Evolutionary conservation across 805 yeast species (phyloP).

Genomic region (Metschnikowia shivogae): DNA sequence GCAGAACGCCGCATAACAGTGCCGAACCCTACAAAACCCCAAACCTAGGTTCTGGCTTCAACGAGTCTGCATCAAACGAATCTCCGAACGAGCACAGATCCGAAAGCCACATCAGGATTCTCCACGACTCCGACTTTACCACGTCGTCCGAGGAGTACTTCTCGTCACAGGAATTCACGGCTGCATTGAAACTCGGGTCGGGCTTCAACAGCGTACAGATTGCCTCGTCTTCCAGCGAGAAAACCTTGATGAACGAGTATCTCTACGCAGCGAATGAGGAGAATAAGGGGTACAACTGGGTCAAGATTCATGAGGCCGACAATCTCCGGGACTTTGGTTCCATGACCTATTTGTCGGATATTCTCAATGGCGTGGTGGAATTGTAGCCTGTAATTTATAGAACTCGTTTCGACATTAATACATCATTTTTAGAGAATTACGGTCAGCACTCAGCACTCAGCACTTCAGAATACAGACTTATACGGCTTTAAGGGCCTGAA

Average conservation of each 20-base stretch:
- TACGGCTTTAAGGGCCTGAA: too few species aligned
- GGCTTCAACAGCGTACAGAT: not conserved
- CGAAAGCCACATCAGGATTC: not conserved
- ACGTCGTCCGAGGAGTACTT: conserved; percentile 33
- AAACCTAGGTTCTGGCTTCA: not conserved
- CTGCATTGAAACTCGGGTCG: conserved; percentile 12
- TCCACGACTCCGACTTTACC: conserved; percentile 5
- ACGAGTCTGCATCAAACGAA: not conserved
- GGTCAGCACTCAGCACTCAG: too few species aligned
- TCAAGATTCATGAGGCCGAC: not conserved
- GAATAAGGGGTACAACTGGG: not conserved
- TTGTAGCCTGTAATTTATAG: not conserved
- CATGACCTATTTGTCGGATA: conserved; percentile 29
- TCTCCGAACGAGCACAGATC: not conserved
- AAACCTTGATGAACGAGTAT: conserved; percentile 13
- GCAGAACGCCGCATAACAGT: not conserved
- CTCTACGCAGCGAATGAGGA: not conserved
- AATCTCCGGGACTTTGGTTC: conserved; percentile 24
- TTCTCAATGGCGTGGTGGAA: conserved; percentile 24
- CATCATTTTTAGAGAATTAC: too few species aligned
- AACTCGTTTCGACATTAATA: not conserved
- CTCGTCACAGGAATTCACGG: conserved; percentile 29
- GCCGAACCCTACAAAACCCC: too few species aligned
- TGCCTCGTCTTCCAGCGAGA: conserved; percentile 16
- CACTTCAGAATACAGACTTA: too few species aligned